Evolutionary conservation across 2,329 filamentous ascomycete genomes (phyloP).

Genomic region (Hirsutella minnesotensis): DNA sequence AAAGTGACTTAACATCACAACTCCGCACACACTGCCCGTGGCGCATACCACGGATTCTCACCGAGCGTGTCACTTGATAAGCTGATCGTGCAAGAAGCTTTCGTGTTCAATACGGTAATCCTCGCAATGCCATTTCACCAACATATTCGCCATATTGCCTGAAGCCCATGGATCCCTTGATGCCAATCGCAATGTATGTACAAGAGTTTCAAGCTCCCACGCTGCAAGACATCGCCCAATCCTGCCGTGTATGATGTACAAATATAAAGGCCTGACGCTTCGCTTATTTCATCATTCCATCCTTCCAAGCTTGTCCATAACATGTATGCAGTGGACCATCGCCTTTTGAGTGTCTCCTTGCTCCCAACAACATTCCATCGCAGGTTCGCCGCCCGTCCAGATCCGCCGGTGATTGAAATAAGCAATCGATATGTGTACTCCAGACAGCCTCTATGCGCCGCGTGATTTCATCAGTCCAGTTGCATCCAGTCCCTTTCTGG

Average conservation of each 20-base stretch:
- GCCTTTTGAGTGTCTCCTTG: not conserved
- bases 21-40: too few relatives aligned
- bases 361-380: not conserved
- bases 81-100: too few relatives aligned
- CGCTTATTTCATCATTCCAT: not conserved
- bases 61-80: too few relatives aligned
- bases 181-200: too few relatives aligned
- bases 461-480: conserved; percentile 1
- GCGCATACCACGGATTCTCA: too few relatives aligned
- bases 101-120: too few relatives aligned
- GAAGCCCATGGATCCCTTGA: too few relatives aligned
- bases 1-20: too few relatives aligned
- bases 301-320: not conserved
- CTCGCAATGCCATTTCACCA: too few relatives aligned
- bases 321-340: not conserved
- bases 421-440: conserved; percentile 5
- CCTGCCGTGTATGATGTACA: not conserved
- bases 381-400: not conserved
- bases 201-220: too few relatives aligned
- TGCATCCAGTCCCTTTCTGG: not conserved
- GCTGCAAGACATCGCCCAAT: not conserved
- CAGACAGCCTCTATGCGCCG: conserved; percentile 8
- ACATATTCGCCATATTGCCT: too few relatives aligned
- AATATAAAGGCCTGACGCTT: not conserved
- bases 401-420: not conserved